Evolutionary conservation across 345 rosid genomes (phyloP).

Genomic region (Boechera stricta): DNA sequence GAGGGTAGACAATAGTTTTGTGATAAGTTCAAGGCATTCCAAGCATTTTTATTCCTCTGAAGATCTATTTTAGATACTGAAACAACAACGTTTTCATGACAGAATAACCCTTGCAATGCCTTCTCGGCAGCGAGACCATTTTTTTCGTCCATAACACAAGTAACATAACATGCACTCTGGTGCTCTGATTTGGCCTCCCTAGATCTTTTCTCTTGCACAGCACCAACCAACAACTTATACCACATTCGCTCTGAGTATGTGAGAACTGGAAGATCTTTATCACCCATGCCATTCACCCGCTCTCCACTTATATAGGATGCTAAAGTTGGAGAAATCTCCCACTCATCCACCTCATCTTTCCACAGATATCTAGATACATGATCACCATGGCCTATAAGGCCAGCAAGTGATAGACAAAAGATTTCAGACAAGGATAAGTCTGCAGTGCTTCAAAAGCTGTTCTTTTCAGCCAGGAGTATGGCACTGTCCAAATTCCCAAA

Average conservation of each 20-base stretch:
- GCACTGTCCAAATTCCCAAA: conserved; percentile 40
- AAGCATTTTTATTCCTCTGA: conserved; percentile 54
- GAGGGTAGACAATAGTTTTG: conserved; percentile 70
- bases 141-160: conserved; percentile 37
- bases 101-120: conserved; percentile 55
- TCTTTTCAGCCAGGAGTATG: conserved; percentile 17
- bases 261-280: conserved; percentile 47
- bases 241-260: conserved; percentile 59
- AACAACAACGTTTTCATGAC: conserved; percentile 80
- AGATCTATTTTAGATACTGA: conserved; percentile 66
- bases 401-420: conserved; percentile 77
- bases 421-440: conserved; percentile 78
- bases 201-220: conserved; percentile 52
- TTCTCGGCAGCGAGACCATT: conserved; percentile 36
- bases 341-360: conserved; percentile 27
- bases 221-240: conserved; percentile 60
- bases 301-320: conserved; percentile 41
- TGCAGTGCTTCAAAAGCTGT: conserved; percentile 47
- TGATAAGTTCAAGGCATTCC: conserved; percentile 66
- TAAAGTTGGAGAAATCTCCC: conserved; percentile 49
- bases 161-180: conserved; percentile 42
- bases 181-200: conserved; percentile 45
- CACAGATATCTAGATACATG: conserved; percentile 13
- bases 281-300: conserved; percentile 41
- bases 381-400: conserved; percentile 81